A percentile compares a stretch with the other conserved stretches of the same genome.
These are phyloP conservation scores for Fusarium sp. DNA, from an alignment of 2,329 filamentous ascomycete species.

Conservation along the genomic window DNA sequence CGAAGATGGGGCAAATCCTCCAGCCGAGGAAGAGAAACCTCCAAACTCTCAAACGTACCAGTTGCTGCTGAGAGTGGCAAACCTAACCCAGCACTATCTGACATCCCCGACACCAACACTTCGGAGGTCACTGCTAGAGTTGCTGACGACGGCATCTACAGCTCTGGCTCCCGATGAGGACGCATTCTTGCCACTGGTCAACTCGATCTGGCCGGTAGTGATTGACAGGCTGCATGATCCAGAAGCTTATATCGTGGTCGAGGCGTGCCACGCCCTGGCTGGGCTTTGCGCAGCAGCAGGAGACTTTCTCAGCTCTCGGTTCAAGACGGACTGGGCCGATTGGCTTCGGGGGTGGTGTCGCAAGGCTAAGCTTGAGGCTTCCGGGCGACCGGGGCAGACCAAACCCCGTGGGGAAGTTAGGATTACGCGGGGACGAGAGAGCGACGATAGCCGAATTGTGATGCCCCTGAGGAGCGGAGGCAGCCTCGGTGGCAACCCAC, in stretches of 20 bases:
- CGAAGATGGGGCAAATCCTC: conserved; percentile 49
- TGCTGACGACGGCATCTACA: conserved; percentile 78
- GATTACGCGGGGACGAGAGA: conserved; percentile 24
- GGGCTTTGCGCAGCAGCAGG: conserved; percentile 78
- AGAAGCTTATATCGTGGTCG: conserved; percentile 75
- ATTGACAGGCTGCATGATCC: conserved; percentile 72
- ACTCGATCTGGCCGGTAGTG: conserved; percentile 90
- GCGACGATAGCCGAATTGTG: conserved; percentile 42
- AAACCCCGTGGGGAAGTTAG: conserved; percentile 32
- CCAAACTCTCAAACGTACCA: conserved; percentile 82
- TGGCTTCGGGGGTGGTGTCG: conserved; percentile 62
- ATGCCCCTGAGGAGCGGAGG: conserved; percentile 46
- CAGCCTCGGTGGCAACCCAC: conserved; percentile 30
- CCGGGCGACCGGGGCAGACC: conserved; percentile 25
- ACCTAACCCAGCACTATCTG: conserved; percentile 89
- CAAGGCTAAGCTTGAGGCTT: conserved; percentile 55
- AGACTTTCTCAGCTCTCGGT: conserved; percentile 81
- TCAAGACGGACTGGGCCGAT: conserved; percentile 77
- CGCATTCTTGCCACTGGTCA: conserved; percentile 87
- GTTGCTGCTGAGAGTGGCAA: conserved; percentile 84
- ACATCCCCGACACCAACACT: conserved; percentile 85
- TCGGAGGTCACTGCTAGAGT: conserved; percentile 79
- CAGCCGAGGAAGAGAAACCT: conserved; percentile 61
- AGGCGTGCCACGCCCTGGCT: conserved; percentile 75
- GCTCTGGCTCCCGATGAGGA: conserved; percentile 81